These are phyloP conservation scores for Dictyostelium capitatum DNA, from an alignment of 78 protist species.

Conservation along the genomic window DNA sequence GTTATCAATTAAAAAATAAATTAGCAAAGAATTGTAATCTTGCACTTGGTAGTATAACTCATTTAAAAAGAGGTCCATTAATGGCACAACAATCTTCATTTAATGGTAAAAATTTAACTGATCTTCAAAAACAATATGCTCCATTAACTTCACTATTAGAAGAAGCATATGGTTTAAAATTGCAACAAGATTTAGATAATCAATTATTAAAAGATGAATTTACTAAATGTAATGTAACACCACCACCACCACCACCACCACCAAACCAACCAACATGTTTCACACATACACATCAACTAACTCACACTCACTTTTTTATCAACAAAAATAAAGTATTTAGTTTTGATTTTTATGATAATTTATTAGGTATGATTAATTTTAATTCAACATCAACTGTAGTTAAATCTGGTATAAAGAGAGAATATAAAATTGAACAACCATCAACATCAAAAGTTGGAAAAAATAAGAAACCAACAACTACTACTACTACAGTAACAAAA, in stretches of 20 bases:
- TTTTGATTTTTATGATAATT: conserved; percentile 55
- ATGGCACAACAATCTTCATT: conserved; percentile 59
- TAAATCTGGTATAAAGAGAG: conserved; percentile 2
- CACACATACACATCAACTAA: too few species aligned
- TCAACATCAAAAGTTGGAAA: not conserved
- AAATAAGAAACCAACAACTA: not conserved
- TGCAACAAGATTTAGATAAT: conserved; percentile 21
- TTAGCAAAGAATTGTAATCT: conserved; percentile 60
- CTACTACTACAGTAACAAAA: not conserved
- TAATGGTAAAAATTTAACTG: conserved; percentile 45
- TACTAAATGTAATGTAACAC: conserved; percentile 44
- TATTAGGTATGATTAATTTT: conserved; percentile 67
- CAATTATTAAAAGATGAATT: conserved; percentile 39
- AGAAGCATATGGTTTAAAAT: conserved; percentile 35
- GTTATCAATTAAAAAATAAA: conserved; percentile 15
- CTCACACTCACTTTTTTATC: too few species aligned
- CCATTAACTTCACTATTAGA: conserved; percentile 31
- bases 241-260: too few species aligned
- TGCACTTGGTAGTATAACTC: conserved; percentile 49
- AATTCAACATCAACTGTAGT: conserved; percentile 57
- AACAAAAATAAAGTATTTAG: conserved; percentile 55
- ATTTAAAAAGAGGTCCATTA: conserved; percentile 44
- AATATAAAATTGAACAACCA: not conserved
- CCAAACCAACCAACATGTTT: not conserved
- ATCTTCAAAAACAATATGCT: conserved; percentile 46